Evolutionary conservation across 164 flowering plant genomes (phyloP).

Genomic region (Sextonia rubra): DNA sequence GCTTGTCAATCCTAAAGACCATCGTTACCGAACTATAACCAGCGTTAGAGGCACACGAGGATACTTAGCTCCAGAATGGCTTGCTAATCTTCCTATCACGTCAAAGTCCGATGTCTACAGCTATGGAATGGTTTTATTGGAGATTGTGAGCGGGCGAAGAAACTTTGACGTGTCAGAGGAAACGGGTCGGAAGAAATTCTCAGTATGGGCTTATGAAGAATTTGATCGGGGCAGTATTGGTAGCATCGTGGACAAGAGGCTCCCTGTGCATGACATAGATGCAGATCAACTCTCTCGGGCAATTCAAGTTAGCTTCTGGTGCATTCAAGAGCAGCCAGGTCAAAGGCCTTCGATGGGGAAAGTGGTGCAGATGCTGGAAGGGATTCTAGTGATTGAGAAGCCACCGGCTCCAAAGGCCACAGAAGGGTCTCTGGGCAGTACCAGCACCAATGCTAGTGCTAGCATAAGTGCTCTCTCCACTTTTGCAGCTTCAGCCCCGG

Average conservation of each 20-base stretch:
- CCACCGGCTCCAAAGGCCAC: slow-evolving; percentile 31
- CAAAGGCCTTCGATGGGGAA: slow-evolving; percentile 37
- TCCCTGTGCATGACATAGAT: slow-evolving; percentile 22
- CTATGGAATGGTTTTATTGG: slow-evolving; percentile 79
- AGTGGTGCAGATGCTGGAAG: slow-evolving; percentile 41
- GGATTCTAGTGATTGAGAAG: slow-evolving; percentile 22
- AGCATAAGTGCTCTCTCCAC: slow-evolving; percentile 18
- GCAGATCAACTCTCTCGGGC: slow-evolving; percentile 23
- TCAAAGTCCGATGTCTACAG: slow-evolving; percentile 80
- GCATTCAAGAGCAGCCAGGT: slow-evolving; percentile 39
- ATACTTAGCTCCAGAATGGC: slow-evolving; percentile 87
- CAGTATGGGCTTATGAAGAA: slow-evolving; percentile 77
- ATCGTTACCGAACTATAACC: slow-evolving; percentile 49
- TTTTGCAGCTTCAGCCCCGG: slow-evolving; percentile 16
- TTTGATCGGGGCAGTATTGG: slow-evolving; percentile 55
- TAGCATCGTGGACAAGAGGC: slow-evolving; percentile 26
- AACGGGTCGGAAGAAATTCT: slow-evolving; percentile 54
- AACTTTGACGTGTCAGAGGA: slow-evolving; percentile 66
- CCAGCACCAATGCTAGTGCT: slow-evolving; percentile 20
- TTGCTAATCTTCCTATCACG: slow-evolving; percentile 77
- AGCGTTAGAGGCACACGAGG: slow-evolving; percentile 80
- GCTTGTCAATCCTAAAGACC: slow-evolving; percentile 59
- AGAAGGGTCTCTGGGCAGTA: slow-evolving; percentile 20
- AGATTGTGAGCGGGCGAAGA: slow-evolving; percentile 72
- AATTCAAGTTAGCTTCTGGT: slow-evolving; percentile 35